Conservation (phyloP, 2,329 filamentous ascomycete genomes). For the Talaromyces sp. region DNA sequence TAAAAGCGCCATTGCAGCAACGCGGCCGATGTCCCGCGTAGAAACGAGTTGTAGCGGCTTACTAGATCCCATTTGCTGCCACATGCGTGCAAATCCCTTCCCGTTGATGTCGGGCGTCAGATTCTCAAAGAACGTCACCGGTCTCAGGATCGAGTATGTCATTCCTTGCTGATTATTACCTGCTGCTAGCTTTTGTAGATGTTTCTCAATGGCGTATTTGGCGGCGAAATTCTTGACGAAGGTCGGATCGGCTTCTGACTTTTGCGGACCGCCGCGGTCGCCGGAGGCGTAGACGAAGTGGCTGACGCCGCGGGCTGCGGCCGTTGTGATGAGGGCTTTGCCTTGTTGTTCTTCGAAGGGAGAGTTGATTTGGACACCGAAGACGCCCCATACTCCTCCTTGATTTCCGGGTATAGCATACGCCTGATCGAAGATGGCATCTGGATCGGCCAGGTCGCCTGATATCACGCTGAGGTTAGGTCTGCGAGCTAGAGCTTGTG, state of each 20-base stretch:
- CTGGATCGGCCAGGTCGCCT: conserved; percentile 10
- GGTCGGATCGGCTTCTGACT: conserved; percentile 6
- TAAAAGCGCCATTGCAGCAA: background rate
- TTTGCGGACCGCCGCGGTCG: conserved; percentile 1
- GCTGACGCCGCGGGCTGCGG: conserved; percentile 7
- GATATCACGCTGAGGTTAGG: conserved; percentile 2
- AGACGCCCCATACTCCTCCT: conserved; percentile 3
- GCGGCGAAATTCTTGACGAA: conserved; percentile 12
- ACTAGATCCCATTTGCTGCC: conserved; percentile 1
- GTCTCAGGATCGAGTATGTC: conserved; percentile 9
- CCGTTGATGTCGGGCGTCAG: conserved; percentile 11
- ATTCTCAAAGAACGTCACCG: conserved; percentile 6
- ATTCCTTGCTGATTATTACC: background rate
- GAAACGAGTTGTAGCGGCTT: conserved; percentile 9
- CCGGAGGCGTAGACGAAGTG: conserved; percentile 13
- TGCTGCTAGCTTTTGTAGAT: conserved; percentile 2
- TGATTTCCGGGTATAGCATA: background rate
- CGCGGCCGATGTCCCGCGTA: conserved; percentile 1
- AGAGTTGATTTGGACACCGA: conserved; percentile 9
- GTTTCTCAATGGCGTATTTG: conserved; percentile 8
- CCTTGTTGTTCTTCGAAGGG: conserved; percentile 9
- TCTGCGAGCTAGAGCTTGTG: conserved; percentile 4
- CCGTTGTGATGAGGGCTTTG: background rate
- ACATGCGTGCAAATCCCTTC: conserved; percentile 10
- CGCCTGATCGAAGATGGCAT: conserved; percentile 12